Conservation (phyloP, 768 basidiomycete genomes). For the Trametes gibbosa region DNA sequence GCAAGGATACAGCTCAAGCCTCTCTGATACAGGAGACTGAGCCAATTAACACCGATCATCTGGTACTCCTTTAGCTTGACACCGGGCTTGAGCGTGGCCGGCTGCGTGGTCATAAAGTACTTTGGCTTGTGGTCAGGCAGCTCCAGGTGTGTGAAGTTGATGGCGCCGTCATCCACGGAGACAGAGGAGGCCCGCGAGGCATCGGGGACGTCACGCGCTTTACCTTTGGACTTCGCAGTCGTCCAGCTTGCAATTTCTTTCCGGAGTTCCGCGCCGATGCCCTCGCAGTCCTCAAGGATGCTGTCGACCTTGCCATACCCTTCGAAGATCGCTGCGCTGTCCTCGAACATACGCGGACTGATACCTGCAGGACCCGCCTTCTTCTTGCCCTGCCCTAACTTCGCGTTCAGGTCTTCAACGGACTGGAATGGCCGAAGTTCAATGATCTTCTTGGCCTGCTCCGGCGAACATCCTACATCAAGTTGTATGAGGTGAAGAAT, state of each 20-base stretch:
- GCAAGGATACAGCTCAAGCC: constrained; percentile 92
- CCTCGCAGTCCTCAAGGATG: constrained; percentile 85
- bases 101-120: constrained; percentile 76
- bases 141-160: constrained; percentile 51
- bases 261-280: constrained; percentile 73
- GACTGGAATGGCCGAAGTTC: constrained; percentile 77
- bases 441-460: constrained; percentile 80
- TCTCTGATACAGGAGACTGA: constrained; percentile 79
- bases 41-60: constrained; percentile 96
- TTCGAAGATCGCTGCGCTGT: constrained; percentile 78
- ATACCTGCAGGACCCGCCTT: constrained; percentile 80
- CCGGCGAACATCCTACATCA: constrained; percentile 64
- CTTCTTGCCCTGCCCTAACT: constrained; percentile 84
- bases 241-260: constrained; percentile 78
- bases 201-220: constrained; percentile 22
- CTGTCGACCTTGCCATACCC: constrained; percentile 88
- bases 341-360: constrained; percentile 87
- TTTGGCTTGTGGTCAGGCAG: constrained; percentile 42
- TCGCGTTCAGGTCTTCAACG: constrained; percentile 69
- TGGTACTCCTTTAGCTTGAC: constrained; percentile 95
- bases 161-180: constrained; percentile 54
- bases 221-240: constrained; percentile 35
- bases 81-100: constrained; percentile 58
- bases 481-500: not conserved
- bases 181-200: constrained; percentile 33